phyloP scores from a whole-genome alignment of 2,329 filamentous ascomycete species.

The Trichoderma atroviride region DNA sequence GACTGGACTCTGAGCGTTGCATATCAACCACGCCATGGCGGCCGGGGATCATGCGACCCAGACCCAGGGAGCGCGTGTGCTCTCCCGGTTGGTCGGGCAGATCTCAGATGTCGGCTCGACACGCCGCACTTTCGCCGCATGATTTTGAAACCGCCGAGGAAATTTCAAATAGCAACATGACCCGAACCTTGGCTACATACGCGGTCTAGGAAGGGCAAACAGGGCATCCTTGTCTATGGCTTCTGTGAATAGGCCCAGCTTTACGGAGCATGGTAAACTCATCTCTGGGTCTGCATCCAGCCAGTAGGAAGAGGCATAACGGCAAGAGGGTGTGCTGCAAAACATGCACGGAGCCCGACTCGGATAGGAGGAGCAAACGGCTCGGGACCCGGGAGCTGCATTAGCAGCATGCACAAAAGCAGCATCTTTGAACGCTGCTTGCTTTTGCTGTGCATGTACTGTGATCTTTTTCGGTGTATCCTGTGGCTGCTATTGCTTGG shows the following conservation, averaged over 20 bases:
- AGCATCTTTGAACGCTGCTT: not conserved
- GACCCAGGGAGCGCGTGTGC: conserved; percentile 5
- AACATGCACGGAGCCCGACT: not conserved
- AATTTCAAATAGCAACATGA: not conserved
- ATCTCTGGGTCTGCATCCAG: not conserved
- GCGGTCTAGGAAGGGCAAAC: not conserved
- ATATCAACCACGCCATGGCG: not conserved
- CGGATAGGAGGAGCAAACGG: not conserved
- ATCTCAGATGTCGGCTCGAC: conserved; percentile 10
- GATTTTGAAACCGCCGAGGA: not conserved
- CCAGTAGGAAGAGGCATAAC: not conserved
- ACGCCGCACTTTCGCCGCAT: not conserved
- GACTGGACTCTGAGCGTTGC: not conserved
- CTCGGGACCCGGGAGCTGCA: not conserved
- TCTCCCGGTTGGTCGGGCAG: conserved; percentile 6
- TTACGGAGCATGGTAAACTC: not conserved
- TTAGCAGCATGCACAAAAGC: not conserved
- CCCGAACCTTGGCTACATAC: not conserved
- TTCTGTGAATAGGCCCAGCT: not conserved
- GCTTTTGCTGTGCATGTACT: not conserved
- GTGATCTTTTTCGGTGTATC: not conserved
- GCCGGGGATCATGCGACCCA: not conserved
- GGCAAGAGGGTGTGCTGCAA: not conserved
- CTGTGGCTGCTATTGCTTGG: not conserved
- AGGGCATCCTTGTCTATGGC: not conserved